Conservation (phyloP, 2,329 filamentous ascomycete species). For the Clonostachys byssicola region DNA sequence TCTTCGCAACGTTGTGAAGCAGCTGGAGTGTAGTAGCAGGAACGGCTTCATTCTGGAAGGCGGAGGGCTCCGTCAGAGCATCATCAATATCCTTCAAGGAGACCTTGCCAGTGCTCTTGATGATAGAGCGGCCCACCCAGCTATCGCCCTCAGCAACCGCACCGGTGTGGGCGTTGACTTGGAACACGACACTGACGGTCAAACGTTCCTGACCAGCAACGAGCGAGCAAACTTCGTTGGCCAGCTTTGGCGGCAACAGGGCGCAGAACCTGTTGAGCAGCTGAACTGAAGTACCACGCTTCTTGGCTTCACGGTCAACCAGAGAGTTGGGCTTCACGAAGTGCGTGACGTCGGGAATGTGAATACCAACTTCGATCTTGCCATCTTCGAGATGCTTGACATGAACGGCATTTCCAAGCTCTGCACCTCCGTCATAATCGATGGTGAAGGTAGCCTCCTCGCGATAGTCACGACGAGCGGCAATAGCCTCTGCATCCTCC, state of each 20-base stretch:
- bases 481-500: slow-evolving; percentile 72
- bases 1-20: slow-evolving; percentile 77
- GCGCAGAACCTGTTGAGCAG: slow-evolving; percentile 84
- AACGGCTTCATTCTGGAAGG: slow-evolving; percentile 60
- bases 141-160: slow-evolving; percentile 77
- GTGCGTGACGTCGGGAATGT: slow-evolving; percentile 92
- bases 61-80: slow-evolving; percentile 62
- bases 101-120: slow-evolving; percentile 86
- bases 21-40: slow-evolving; percentile 75
- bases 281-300: slow-evolving; percentile 93
- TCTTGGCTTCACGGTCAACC: slow-evolving; percentile 95
- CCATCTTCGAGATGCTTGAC: slow-evolving; percentile 80
- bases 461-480: slow-evolving; percentile 84
- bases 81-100: slow-evolving; percentile 82
- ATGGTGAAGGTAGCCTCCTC: slow-evolving; percentile 87
- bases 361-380: slow-evolving; percentile 89
- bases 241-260: slow-evolving; percentile 83
- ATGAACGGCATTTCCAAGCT: slow-evolving; percentile 90
- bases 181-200: slow-evolving; percentile 89
- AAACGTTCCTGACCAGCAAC: slow-evolving; percentile 84
- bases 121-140: slow-evolving; percentile 90
- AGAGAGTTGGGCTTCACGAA: slow-evolving; percentile 96
- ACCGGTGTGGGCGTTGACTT: slow-evolving; percentile 77
- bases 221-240: slow-evolving; percentile 83
- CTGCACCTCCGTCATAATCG: slow-evolving; percentile 79